Base-by-base conservation (phyloP, 768 basidiomycete genomes). In the Leccinum aurantiacum region DNA sequence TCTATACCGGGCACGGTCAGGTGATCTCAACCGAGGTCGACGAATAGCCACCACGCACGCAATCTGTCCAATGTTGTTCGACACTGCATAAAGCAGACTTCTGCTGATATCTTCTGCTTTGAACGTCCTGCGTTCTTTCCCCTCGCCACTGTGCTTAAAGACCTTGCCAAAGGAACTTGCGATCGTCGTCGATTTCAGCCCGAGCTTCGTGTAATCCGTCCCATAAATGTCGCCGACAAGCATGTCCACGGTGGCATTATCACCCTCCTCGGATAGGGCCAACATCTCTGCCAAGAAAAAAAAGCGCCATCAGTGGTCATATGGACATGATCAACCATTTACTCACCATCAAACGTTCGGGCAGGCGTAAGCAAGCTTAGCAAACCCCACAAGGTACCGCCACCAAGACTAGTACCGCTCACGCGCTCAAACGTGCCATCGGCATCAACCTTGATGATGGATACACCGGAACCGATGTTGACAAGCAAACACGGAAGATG, bases 21-120 rank as follows among this genome's bases (percentile, higher is more conserved):
- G 29, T 1, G 47, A 54, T 48, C 9, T 31, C 35, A 49, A 52
- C 2, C 25, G 17, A 47, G 9, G 33, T 47, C 56, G 53, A 56
- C 24, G 56, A 56, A 69, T 56, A 60, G 56, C 50, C 54, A 56
- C 48, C 49, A 89, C 95, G 73, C 75, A 99, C 96, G 97, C 97
- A 78, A 99, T 98, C 76, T 99, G 97, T 15, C 97, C 97, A 66
- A 99, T 99, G 75, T 99, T 99, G 77, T 99, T 99, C 67, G 93
- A 95, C 62, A 99, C 85, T 15, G 95, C 96, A 73, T 98, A 98
- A 33, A 99, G 80, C 72, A 99, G 77, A 75, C 93, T 95, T 73
- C 88, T 87, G 74, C 91, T 93, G 71, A 99, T 95, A 70, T 99
- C 97, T 76, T 98, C 93, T 4, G 94, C 84, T 22, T 82, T 86